These are phyloP conservation scores for Fistulina hepatica DNA, from an alignment of 1,284 basidiomycete species.

Conservation along the genomic window DNA sequence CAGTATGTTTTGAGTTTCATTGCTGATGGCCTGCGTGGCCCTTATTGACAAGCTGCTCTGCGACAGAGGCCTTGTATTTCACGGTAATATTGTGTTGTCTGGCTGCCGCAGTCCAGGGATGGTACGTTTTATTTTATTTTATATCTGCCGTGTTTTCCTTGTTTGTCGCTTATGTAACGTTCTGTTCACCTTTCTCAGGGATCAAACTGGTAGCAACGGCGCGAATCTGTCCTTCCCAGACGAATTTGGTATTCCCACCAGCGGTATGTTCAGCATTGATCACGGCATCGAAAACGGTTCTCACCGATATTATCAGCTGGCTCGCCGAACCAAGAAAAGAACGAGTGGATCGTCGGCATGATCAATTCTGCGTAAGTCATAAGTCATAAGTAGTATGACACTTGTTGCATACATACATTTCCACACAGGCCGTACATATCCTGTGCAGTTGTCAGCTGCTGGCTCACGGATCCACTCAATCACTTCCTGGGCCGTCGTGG, in stretches of 20 bases:
- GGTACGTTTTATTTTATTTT: slow-evolving; percentile 8
- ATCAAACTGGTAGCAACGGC: slow-evolving; percentile 53
- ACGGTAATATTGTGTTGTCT: slow-evolving; percentile 46
- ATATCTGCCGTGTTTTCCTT: slow-evolving; percentile 4
- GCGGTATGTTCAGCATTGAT: no score
- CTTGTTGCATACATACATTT: slow-evolving; percentile 1
- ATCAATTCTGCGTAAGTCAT: slow-evolving; percentile 36
- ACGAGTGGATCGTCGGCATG: slow-evolving; percentile 38
- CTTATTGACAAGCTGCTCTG: background rate
- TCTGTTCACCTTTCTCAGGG: no score
- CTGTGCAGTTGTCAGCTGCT: slow-evolving; percentile 31
- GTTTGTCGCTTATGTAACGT: slow-evolving; percentile 26
- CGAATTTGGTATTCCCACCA: slow-evolving; percentile 6
- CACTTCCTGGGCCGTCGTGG: slow-evolving; percentile 53
- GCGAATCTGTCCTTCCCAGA: slow-evolving; percentile 55
- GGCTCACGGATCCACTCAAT: slow-evolving; percentile 40
- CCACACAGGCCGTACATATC: slow-evolving; percentile 31
- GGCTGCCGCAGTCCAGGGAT: slow-evolving; percentile 50
- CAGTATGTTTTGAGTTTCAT: slow-evolving; percentile 39
- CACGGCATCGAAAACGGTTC: no score
- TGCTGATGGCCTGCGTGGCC: background rate
- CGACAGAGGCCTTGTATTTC: slow-evolving; percentile 36
- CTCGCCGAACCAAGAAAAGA: slow-evolving; percentile 20
- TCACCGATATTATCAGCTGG: no score
- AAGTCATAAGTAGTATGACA: slow-evolving; percentile 6